phyloP scores from a whole-genome alignment of 139 green algal genomes.

The Zygnema cylindricum region DNA sequence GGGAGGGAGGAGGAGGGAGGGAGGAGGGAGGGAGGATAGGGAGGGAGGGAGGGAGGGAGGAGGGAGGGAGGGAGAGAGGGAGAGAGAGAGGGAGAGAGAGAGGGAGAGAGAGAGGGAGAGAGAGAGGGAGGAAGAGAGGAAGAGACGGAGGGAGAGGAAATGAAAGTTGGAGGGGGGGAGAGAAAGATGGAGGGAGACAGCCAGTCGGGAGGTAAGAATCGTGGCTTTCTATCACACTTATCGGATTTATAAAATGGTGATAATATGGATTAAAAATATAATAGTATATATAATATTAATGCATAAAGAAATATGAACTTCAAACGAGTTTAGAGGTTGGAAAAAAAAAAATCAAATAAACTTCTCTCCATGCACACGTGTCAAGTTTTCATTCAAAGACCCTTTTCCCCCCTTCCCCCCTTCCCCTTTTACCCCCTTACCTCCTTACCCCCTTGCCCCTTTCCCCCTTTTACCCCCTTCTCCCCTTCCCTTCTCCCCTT shows the following conservation, averaged over 20 bases:
- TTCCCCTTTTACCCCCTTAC: no score
- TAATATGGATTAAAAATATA: neutral
- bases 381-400: no score
- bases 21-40: neutral
- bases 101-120: neutral
- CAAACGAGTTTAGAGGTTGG: neutral
- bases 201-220: neutral
- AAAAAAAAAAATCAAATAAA: neutral
- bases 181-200: no score
- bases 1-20: neutral
- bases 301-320: slow-evolving; percentile 6
- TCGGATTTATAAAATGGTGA: neutral
- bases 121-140: neutral
- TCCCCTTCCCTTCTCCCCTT: slow-evolving; percentile 1
- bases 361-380: no score
- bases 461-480: no score
- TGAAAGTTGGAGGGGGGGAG: neutral
- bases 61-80: neutral
- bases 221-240: neutral
- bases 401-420: no score
- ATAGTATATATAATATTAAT: neutral
- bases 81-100: neutral
- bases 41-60: neutral
- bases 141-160: neutral
- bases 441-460: no score